Percentiles rank a stretch among this genome's conserved stretches.
Conservation (phyloP, 495 filamentous ascomycete species). For the Elaphomyces granulatus region DNA sequence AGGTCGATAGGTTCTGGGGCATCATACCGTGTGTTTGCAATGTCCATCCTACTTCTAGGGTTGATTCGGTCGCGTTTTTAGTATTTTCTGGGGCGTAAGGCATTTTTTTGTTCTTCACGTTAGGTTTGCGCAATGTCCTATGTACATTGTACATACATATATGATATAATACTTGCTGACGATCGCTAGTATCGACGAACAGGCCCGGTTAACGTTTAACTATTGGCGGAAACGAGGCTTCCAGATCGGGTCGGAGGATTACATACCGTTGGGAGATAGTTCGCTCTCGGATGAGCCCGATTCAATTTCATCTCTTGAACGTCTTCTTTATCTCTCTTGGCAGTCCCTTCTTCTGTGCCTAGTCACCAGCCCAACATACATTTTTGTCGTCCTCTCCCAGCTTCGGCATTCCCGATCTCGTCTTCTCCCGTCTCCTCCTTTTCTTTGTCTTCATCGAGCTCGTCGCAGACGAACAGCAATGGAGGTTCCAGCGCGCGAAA, state of each 20-base stretch:
- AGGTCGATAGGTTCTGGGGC: slow-evolving; percentile 87
- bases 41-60: slow-evolving; percentile 60
- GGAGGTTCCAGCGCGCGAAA: slow-evolving; percentile 80
- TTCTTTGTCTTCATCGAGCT: slow-evolving; percentile 58
- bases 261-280: slow-evolving; percentile 60
- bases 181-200: too few species aligned
- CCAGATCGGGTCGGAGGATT: slow-evolving; percentile 75
- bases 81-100: slow-evolving; percentile 69
- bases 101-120: background rate
- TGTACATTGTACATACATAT: too few species aligned
- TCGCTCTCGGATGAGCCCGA: slow-evolving; percentile 34
- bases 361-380: slow-evolving; percentile 70
- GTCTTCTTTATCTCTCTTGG: slow-evolving; percentile 70
- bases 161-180: slow-evolving; percentile 8
- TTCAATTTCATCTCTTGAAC: slow-evolving; percentile 71
- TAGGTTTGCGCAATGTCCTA: too few species aligned
- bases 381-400: slow-evolving; percentile 48
- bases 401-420: slow-evolving; percentile 46
- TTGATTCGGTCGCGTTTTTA: slow-evolving; percentile 65
- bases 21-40: slow-evolving; percentile 78
- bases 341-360: slow-evolving; percentile 58
- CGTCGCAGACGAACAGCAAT: slow-evolving; percentile 88
- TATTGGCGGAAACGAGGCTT: slow-evolving; percentile 97
- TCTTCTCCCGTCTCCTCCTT: slow-evolving; percentile 53
- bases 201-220: slow-evolving; percentile 81